Evolutionary conservation across 2,329 filamentous ascomycete genomes (phyloP), one percentile per base, ranked within the genome.

Genomic region (Blastomyces percursus): DNA sequence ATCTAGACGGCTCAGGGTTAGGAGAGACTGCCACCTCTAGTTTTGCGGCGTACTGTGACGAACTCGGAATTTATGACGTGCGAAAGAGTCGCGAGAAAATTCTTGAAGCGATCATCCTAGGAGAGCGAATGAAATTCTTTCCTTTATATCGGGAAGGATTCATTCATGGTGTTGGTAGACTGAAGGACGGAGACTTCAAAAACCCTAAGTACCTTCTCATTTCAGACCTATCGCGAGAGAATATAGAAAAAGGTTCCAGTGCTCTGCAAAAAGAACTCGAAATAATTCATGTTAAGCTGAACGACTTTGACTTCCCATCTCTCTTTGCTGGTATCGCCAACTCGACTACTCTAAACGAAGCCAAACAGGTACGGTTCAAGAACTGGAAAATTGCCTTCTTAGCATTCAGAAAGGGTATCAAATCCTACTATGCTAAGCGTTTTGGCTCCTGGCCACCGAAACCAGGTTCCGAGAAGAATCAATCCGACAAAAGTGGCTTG

Each of bases 141-240:
- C 82, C 86, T 8, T 81, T 99, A 2, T 97, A 96, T 76, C 90
- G 90, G 63, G 91, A 96, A 74, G 91, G 90, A 0, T 97, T 96
- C 70, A 86, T 91, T 5, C 94, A 97, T 73, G 91, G 87, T 0
- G 91, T 90, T 11, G 94, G 93, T 59, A 95, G 94, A 74, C 90
- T 83, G 66, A 80, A 93, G 64, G 83, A 89, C 24, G 84, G 91
- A 64, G 81, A 86, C 61, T 76, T 91, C 56, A 83, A 85, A 52
- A 86, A 85, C 59, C 84, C 86, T 0, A 84, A 94, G 57, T 92
- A 86, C 73, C 78, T 81, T 32, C 79, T 88, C 69, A 83, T 97
- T 51, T 89, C 86, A 1, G 74, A 79, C 0, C 82, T 84, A 65
- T 96, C 92, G 0, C 84, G 85, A 55, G 88, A 90, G 68, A 85